These are phyloP conservation scores for Elsinoe necatrix DNA, from an alignment of 2,329 filamentous ascomycete genomes.

Conservation along the genomic window DNA sequence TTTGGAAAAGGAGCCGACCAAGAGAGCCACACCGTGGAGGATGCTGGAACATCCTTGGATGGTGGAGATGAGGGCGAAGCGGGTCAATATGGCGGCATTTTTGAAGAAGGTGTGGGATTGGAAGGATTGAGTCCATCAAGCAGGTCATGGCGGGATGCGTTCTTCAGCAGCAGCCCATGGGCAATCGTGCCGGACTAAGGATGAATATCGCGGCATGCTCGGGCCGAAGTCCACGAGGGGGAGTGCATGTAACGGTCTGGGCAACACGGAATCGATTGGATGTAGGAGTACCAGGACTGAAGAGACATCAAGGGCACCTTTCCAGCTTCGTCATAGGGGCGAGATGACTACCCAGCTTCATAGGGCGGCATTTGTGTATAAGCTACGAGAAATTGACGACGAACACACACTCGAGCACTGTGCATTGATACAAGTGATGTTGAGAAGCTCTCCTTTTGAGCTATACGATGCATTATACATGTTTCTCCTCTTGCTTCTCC, in stretches of 20 bases:
- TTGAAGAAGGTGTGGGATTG: constrained; percentile 94
- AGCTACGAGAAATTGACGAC: background rate
- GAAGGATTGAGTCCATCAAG: constrained; percentile 51
- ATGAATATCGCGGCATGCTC: background rate
- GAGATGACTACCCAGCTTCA: background rate
- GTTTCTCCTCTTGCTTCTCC: background rate
- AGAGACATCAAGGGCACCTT: background rate
- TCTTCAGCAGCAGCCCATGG: too few species aligned
- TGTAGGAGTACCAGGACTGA: background rate
- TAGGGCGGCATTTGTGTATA: constrained; percentile 6
- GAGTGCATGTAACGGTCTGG: background rate
- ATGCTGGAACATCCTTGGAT: constrained; percentile 99
- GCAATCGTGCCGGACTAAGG: too few species aligned
- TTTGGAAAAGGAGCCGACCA: constrained; percentile 82
- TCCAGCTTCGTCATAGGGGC: background rate
- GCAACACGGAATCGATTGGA: background rate
- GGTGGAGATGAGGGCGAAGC: constrained; percentile 88
- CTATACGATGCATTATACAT: background rate
- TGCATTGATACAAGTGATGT: background rate
- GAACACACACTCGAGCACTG: background rate
- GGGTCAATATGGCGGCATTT: constrained; percentile 96
- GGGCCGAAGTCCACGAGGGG: background rate
- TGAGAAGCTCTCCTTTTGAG: background rate
- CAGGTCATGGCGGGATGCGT: too few species aligned
- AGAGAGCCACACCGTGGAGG: constrained; percentile 89